Base-by-base conservation (phyloP, 2,329 filamentous ascomycete genomes). In the Leptographium radiaticola region DNA sequence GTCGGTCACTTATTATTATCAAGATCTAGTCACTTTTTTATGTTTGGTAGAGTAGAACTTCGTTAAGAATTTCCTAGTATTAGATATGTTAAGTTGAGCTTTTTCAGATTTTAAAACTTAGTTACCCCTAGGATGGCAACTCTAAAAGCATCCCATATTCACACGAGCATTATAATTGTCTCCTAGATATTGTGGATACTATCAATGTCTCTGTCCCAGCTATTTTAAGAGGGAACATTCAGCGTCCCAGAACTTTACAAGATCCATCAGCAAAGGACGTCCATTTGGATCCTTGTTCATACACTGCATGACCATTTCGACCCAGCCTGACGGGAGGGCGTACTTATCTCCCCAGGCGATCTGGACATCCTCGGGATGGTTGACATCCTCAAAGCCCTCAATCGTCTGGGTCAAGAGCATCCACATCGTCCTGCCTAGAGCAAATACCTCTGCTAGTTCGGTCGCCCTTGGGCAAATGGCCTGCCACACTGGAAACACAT, bases 401-500 rank as follows among this genome's bases (percentile, higher is more conserved):
- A 33, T 33, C 2, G 52, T 44, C 38, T 60, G 57, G 36, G 55
- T 47, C 13, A 61, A 52, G 11, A 62, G 54, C 56, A 60, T 60
- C 60, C 60, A 61, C 57, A 59, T 57, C 7, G 53, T 58, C 51
- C 59, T 51, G 15, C 61, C 59, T 15, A 62, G 50, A 15, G 55
- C 57, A 53, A 58, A 61, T 1, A 61, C 59, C 33, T 62, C 61
- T 11, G 60, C 60, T n/a, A 57, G 52, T 51, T 60, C 55, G 5
- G 57, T 20, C 9, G 59, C 61, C n/a, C 34, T 31, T 1, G 59
- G 59, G 39, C 52, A 56, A n/a, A 44, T 42, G 2, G 46, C 48
- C 16, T 52, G 47, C 59, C 58, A 62, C 20, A 40, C 36, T 6
- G 53, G 59, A 47, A 61, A 60, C 58, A 62, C 20, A 40, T 31